Evolutionary conservation across 2,329 filamentous ascomycete species (phyloP).

Genomic region (Ceratocystis destructans): DNA sequence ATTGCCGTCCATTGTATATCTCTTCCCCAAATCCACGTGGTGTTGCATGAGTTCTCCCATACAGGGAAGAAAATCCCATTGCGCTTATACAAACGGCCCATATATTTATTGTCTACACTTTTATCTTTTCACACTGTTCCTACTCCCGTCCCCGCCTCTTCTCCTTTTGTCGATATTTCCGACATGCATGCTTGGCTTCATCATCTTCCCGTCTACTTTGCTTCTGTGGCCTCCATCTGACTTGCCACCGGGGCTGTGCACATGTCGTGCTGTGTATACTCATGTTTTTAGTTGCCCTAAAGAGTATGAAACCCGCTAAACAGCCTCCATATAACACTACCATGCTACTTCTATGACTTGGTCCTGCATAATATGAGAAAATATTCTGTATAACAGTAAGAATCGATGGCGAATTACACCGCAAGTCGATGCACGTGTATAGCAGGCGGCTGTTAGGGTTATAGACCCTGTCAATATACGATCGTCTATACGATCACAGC

Average conservation of each 20-base stretch:
- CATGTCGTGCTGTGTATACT: background rate
- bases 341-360: background rate
- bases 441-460: too few species aligned
- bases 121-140: background rate
- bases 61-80: background rate
- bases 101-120: background rate
- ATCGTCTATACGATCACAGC: background rate
- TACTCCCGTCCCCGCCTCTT: background rate
- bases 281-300: background rate
- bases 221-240: background rate
- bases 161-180: background rate
- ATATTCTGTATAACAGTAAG: background rate
- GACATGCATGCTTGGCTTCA: background rate
- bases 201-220: background rate
- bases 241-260: background rate
- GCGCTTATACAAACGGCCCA: background rate
- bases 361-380: background rate
- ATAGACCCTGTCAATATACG: rapidly evolving
- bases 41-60: background rate
- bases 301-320: background rate
- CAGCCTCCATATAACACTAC: background rate
- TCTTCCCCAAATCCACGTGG: background rate
- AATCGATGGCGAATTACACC: too few species aligned
- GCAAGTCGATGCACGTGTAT: too few species aligned
- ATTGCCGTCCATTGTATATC: background rate